These are phyloP conservation scores for Psilocybe cyanescens DNA, from an alignment of 768 basidiomycete species.

Conservation along the genomic window DNA sequence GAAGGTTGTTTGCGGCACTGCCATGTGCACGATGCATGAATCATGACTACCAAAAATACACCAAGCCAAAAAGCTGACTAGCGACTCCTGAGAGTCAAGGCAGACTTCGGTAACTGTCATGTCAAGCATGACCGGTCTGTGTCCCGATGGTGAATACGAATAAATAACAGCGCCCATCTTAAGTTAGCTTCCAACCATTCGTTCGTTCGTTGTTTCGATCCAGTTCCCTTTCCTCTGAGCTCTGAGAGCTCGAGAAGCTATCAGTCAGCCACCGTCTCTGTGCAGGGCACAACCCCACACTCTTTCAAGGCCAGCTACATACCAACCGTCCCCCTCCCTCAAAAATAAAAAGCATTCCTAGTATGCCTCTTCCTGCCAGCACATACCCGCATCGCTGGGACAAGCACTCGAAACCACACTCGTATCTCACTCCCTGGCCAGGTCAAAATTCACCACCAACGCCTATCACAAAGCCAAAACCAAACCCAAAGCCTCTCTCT, in stretches of 20 bases:
- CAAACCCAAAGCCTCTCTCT: slow-evolving; percentile 10
- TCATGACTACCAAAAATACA: neutral
- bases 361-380: too few species aligned
- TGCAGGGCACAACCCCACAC: neutral
- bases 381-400: too few species aligned
- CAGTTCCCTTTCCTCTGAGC: neutral
- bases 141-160: neutral
- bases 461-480: neutral
- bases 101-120: neutral
- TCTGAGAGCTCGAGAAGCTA: neutral
- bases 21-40: too few species aligned
- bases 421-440: neutral
- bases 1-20: neutral
- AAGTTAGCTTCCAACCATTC: neutral
- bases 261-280: neutral
- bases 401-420: neutral
- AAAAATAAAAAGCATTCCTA: too few species aligned
- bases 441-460: neutral
- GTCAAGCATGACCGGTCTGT: neutral
- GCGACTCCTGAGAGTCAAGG: too few species aligned
- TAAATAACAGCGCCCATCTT: neutral
- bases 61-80: neutral
- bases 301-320: neutral
- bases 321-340: too few species aligned
- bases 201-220: neutral